phyloP scores from a whole-genome alignment of 192 early-diverging fungal genomes.

The Gigaspora rosea region DNA sequence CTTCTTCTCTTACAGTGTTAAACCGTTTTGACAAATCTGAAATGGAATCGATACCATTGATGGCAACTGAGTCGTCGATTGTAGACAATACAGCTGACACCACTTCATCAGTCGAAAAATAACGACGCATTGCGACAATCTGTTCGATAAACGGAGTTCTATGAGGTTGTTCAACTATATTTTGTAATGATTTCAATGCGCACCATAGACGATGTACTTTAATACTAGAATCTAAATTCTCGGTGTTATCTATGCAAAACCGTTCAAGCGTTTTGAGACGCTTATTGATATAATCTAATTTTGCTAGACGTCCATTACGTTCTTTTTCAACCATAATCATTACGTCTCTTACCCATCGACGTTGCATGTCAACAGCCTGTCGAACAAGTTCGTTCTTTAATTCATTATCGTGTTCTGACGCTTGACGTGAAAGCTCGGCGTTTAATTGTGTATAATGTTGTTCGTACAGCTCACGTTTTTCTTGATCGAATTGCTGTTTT shows the following conservation, averaged over 20 bases:
- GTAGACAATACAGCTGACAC: slow-evolving; percentile 64
- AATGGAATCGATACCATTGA: slow-evolving; percentile 65
- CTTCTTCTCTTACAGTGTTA: slow-evolving; percentile 61
- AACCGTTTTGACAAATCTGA: slow-evolving; percentile 73
- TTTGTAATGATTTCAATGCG: slow-evolving; percentile 65
- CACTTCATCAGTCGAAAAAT: slow-evolving; percentile 60
- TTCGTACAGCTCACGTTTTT: too few species aligned
- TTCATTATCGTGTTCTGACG: slow-evolving; percentile 47
- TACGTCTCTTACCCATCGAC: slow-evolving; percentile 77
- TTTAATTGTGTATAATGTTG: slow-evolving; percentile 53
- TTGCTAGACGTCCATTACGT: slow-evolving; percentile 83
- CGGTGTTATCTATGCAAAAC: slow-evolving; percentile 66
- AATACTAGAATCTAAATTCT: slow-evolving; percentile 64
- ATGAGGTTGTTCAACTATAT: slow-evolving; percentile 48
- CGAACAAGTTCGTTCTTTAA: slow-evolving; percentile 62
- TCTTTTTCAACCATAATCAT: slow-evolving; percentile 84
- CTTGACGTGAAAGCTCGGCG: slow-evolving; percentile 32
- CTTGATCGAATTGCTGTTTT: slow-evolving; percentile 48
- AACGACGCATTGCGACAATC: slow-evolving; percentile 55
- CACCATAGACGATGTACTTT: slow-evolving; percentile 64
- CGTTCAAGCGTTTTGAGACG: slow-evolving; percentile 76
- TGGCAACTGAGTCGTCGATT: slow-evolving; percentile 57
- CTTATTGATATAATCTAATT: slow-evolving; percentile 77
- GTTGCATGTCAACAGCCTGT: slow-evolving; percentile 74
- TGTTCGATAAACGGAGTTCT: slow-evolving; percentile 73